Percentiles rank a stretch among this genome's conserved stretches.
These are phyloP conservation scores for Avicennia marina DNA, from an alignment of 257 asterid species.

Conservation along the genomic window DNA sequence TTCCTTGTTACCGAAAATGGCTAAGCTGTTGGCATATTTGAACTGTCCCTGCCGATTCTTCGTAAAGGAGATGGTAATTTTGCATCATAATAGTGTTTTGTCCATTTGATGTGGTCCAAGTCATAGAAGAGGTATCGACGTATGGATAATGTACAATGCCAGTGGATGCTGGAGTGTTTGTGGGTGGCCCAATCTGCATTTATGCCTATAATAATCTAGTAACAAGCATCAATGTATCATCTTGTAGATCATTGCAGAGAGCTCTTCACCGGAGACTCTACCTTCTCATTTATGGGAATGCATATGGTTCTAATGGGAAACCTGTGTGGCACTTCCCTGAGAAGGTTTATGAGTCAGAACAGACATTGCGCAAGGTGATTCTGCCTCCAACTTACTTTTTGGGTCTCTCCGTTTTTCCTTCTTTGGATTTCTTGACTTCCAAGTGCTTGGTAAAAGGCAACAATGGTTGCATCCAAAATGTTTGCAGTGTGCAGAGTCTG, in stretches of 20 bases:
- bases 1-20: too few species aligned
- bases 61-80: too few species aligned
- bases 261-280: constrained; percentile 90
- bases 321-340: constrained; percentile 95
- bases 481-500: constrained; percentile 91
- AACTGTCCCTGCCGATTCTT: too few species aligned
- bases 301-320: constrained; percentile 43
- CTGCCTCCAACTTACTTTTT: neutral
- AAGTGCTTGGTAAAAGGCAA: constrained; percentile 7
- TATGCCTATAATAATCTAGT: neutral
- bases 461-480: constrained; percentile 8
- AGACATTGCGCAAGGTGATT: constrained; percentile 70
- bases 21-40: too few species aligned
- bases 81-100: too few species aligned
- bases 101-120: too few species aligned
- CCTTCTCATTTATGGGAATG: constrained; percentile 68
- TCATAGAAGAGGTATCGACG: too few species aligned
- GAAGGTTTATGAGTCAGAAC: constrained; percentile 71
- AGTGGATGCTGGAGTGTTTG: too few species aligned
- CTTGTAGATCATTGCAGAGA: constrained; percentile 73
- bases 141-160: too few species aligned
- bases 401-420: neutral
- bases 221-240: constrained; percentile 6
- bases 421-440: constrained; percentile 2
- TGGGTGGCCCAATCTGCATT: neutral